These are phyloP conservation scores for Leptographium flavum DNA, from an alignment of 2,329 filamentous ascomycete genomes.

Conservation along the genomic window DNA sequence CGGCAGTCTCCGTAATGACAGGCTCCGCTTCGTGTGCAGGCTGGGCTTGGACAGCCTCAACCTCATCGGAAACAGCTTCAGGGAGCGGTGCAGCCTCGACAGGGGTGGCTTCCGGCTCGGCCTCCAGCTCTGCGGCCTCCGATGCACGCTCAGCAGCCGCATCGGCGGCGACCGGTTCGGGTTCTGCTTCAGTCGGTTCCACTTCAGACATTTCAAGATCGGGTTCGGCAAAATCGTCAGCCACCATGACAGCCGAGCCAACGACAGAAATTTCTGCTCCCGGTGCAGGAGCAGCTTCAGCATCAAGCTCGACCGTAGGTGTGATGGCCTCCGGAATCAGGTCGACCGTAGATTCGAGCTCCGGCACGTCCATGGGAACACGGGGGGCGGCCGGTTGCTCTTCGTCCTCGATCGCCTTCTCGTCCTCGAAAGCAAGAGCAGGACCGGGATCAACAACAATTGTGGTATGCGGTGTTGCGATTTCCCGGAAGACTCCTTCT, in stretches of 20 bases:
- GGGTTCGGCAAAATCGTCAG: not conserved
- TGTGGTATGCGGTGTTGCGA: not conserved
- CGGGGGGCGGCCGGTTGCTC: not conserved
- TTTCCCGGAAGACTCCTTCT: not conserved
- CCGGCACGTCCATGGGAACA: not conserved
- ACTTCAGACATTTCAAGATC: not conserved
- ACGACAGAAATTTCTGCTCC: not conserved
- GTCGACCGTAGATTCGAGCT: not conserved
- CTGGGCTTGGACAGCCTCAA: too few relatives aligned
- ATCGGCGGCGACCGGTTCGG: not conserved
- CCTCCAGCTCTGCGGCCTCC: not conserved
- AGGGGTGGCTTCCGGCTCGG: not conserved
- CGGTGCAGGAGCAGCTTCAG: slow-evolving; percentile 2
- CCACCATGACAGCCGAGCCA: not conserved
- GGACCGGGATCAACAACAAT: not conserved
- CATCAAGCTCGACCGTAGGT: slow-evolving; percentile 1
- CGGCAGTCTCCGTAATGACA: too few relatives aligned
- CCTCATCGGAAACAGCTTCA: too few relatives aligned
- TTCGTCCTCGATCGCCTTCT: not conserved
- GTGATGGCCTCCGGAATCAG: not conserved
- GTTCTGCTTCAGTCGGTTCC: not conserved
- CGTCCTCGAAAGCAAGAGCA: not conserved
- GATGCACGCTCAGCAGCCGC: too few relatives aligned
- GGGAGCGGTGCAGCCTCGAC: too few relatives aligned
- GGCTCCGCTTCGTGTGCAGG: too few relatives aligned